Conservation (phyloP, 805 yeast genomes). For the Monosporozyma yasuniensis region DNA sequence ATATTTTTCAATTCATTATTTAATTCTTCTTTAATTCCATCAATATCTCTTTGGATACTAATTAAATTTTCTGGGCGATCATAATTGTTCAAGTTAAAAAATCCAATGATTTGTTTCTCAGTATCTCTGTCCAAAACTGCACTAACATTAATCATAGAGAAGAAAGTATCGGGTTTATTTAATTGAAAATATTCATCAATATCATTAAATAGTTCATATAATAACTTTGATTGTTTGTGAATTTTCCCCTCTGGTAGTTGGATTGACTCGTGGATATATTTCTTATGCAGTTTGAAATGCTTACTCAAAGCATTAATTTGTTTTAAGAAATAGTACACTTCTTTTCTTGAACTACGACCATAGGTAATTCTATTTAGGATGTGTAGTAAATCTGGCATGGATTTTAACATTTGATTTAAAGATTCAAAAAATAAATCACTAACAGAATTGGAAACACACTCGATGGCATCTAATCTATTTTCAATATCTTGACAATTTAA, state of each 20-base stretch:
- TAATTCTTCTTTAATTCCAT: conserved; percentile 38
- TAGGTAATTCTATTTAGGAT: conserved; percentile 52
- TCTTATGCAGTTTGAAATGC: conserved; percentile 24
- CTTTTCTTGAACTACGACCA: conserved; percentile 48
- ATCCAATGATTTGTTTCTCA: conserved; percentile 38
- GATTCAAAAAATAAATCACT: conserved; percentile 34
- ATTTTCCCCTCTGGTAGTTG: conserved; percentile 11
- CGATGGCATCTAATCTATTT: conserved; percentile 55
- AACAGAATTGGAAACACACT: conserved; percentile 34
- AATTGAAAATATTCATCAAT: conserved; percentile 31
- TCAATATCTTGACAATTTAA: conserved; percentile 44
- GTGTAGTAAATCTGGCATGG: conserved; percentile 49
- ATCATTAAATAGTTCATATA: conserved; percentile 33
- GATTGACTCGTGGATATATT: conserved; percentile 25
- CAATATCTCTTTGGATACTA: conserved; percentile 32
- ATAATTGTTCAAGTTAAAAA: conserved; percentile 33
- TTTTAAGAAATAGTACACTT: conserved; percentile 46
- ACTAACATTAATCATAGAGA: conserved; percentile 42
- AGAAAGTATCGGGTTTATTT: conserved; percentile 29
- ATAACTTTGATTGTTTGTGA: conserved; percentile 23
- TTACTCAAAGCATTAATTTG: conserved; percentile 34
- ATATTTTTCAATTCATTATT: conserved; percentile 44
- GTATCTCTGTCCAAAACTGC: conserved; percentile 44
- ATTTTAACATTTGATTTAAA: conserved; percentile 28
- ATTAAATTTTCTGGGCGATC: conserved; percentile 36